Conservation (phyloP, 2,329 filamentous ascomycete species). For the Apiospora arundinis region DNA sequence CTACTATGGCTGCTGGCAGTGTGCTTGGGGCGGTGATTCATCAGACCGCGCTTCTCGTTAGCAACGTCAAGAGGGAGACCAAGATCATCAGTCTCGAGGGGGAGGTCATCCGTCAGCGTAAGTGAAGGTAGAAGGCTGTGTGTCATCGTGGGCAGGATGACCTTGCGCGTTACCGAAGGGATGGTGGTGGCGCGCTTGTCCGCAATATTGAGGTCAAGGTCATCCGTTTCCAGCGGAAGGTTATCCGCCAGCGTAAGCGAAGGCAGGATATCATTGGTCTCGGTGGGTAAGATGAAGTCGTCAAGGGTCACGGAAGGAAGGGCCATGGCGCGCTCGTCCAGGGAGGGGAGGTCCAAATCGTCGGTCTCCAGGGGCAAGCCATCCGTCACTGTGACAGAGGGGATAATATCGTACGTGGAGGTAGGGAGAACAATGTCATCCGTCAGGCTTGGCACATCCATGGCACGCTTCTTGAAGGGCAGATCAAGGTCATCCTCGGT, state of each 20-base stretch:
- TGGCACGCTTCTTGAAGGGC: not conserved
- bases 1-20: not conserved
- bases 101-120: not conserved
- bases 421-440: not conserved
- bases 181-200: not conserved
- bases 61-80: not conserved
- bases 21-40: not conserved
- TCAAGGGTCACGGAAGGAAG: not conserved
- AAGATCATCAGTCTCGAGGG: not conserved
- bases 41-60: not conserved
- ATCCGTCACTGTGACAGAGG: not conserved
- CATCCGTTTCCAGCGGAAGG: not conserved
- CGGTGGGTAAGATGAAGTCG: not conserved
- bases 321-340: not conserved
- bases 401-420: not conserved
- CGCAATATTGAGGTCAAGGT: not conserved
- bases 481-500: not conserved
- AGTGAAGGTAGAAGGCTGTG: not conserved
- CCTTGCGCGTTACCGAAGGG: not conserved
- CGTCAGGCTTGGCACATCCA: not conserved
- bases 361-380: constrained; percentile 1
- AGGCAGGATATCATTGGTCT: not conserved
- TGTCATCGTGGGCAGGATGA: not conserved
- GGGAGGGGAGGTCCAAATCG: not conserved
- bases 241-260: not conserved